Base-by-base conservation (phyloP, 805 yeast species). In the Candida montana region DNA sequence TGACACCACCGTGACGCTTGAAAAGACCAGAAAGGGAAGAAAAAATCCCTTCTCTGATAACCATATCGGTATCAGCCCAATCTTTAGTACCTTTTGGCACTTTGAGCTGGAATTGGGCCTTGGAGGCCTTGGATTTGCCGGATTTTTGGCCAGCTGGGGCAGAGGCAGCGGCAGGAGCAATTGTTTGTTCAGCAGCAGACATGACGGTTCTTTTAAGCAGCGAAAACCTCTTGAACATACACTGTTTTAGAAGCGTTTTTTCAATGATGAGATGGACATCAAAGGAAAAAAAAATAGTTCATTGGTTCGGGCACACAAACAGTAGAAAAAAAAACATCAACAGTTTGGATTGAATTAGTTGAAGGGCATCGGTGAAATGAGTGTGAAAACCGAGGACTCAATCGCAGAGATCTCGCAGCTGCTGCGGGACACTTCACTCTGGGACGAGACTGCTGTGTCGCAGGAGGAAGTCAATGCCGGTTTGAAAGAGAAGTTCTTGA, bases 21-120 rank as follows among this genome's bases (percentile, higher is more conserved):
- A 93, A 93, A 38, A 93, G 65, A 2, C 68, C 55, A 13, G 90
- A 77, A 47, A 93, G 66, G 9, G 88, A 75, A 39, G 71, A 68
- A 63, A 93, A 93, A 46, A 93, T 76, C 31, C 85, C 93, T 55
- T 86, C 91, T 64, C 99, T 80, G 52, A 93, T 79, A 31, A 89
- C 84, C 98, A 93, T 93, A 62, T 93, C 99, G 62, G 84, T 83
- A 56, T 93, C 99, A 49, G 96, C 87, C 99, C 99, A 93, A 64
- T 93, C 99, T 64, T 89, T 90, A 53, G 98, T 80, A 50, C 99
- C 99, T 63, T 93, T 93, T 39, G 99, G 98, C 33, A 95, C 88
- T 65, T 93, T 93, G 60, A 93, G 72, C 47, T 84, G 78, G 61
- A 86, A 89, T 52, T 78, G 81, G 12, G 31, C 18, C 39, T 69